These are phyloP conservation scores for Epichloe aotearoae DNA, from an alignment of 2,329 filamentous ascomycete genomes.

Conservation along the genomic window DNA sequence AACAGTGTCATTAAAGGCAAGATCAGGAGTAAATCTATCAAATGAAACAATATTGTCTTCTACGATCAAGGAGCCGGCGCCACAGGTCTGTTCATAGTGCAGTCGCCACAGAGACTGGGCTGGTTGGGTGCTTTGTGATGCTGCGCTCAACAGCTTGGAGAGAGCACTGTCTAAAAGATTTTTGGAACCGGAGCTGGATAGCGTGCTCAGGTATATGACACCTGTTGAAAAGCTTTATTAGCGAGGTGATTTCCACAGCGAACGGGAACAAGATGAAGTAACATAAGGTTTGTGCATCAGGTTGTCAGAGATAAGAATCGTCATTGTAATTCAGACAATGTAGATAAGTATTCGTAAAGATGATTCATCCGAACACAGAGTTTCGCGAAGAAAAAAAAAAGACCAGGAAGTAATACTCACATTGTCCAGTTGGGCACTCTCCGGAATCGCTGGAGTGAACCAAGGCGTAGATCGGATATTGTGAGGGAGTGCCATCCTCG, in stretches of 20 bases:
- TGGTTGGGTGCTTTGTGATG: conserved; percentile 12
- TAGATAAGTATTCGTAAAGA: conserved; percentile 93
- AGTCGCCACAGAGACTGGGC: conserved; percentile 34
- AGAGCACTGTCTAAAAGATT: conserved; percentile 27
- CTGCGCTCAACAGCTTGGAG: conserved; percentile 24
- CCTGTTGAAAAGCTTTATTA: conserved; percentile 18
- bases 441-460: conserved; percentile 83
- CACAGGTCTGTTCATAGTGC: conserved; percentile 39
- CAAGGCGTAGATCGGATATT: conserved; percentile 43
- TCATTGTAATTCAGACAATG: conserved; percentile 97
- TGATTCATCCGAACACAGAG: conserved; percentile 68
- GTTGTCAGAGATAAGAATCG: conserved; percentile 76
- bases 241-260: conserved; percentile 11
- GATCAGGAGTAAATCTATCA: conserved; percentile 44
- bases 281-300: conserved; percentile 47
- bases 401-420: conserved; percentile 47
- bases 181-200: conserved; percentile 22
- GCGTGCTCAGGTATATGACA: conserved; percentile 24
- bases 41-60: conserved; percentile 40
- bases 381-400: conserved; percentile 9
- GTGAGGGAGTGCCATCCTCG: conserved; percentile 19
- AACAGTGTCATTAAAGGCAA: conserved; percentile 61
- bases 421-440: conserved; percentile 77
- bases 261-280: conserved; percentile 4
- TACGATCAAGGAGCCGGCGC: conserved; percentile 13